These are phyloP conservation scores for Kwoniella europaea DNA, from an alignment of 768 basidiomycete species.

Conservation along the genomic window DNA sequence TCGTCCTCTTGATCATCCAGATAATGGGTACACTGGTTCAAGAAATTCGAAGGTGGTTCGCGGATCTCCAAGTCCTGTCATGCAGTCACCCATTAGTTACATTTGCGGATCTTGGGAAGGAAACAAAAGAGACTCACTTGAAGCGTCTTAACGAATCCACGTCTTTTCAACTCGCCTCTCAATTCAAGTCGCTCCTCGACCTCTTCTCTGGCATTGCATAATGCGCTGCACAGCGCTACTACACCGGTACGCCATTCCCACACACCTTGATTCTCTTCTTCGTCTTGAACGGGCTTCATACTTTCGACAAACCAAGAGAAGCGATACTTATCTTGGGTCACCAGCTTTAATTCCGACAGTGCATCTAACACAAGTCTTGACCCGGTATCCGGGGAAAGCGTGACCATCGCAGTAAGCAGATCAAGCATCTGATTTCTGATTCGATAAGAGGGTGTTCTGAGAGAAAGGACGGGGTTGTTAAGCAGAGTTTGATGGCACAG, in stretches of 20 bases:
- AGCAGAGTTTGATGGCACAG: conserved; percentile 69
- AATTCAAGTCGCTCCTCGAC: conserved; percentile 79
- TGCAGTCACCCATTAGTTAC: background rate
- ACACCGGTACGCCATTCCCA: conserved; percentile 82
- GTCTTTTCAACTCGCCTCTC: conserved; percentile 78
- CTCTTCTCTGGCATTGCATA: conserved; percentile 74
- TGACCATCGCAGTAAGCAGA: conserved; percentile 80
- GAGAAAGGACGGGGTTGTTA: conserved; percentile 72
- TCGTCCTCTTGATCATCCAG: conserved; percentile 89
- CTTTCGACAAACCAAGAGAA: conserved; percentile 76
- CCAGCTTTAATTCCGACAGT: conserved; percentile 76
- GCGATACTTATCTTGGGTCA: conserved; percentile 73
- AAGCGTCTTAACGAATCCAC: conserved; percentile 82
- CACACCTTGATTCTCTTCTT: conserved; percentile 64
- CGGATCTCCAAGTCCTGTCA: conserved; percentile 76
- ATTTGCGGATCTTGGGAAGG: background rate
- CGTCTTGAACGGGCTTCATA: conserved; percentile 55
- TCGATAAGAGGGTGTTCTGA: conserved; percentile 71
- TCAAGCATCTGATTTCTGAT: conserved; percentile 73
- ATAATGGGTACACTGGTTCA: conserved; percentile 80
- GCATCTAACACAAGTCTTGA: conserved; percentile 76
- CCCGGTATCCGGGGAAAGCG: conserved; percentile 72
- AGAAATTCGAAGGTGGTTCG: conserved; percentile 74
- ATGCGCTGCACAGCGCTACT: conserved; percentile 78
- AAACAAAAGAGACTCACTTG: conserved; percentile 66